Evolutionary conservation across 306 rosid genomes (phyloP), one percentile per base, ranked within the genome.

Genomic region (Cucurbita pepo): DNA sequence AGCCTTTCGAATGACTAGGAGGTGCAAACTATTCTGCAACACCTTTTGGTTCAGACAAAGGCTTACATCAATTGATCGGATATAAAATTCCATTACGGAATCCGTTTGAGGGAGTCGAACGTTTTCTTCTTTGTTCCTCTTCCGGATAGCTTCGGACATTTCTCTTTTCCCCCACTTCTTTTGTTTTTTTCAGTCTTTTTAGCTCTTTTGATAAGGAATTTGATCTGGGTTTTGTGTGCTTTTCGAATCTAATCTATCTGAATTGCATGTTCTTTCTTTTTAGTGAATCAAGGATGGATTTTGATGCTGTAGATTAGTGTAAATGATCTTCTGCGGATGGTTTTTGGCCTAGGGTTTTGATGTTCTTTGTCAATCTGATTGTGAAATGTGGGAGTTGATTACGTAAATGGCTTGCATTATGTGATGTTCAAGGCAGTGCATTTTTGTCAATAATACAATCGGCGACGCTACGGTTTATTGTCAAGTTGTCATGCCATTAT

Each of bases 11-110:
- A 79, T 82, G 79, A 73, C 77, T 67, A 61, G 70, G 7, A 51
- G 82, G 75, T 44, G 61, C 40, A 4, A 18, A 58, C 22, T 55
- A 22, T 19, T 11, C 21, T 56, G 25, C 63, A 0, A 69, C 70
- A 19, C 76, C 82, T 61, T 76, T 37, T 82, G 85, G 85, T 82
- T 82, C 82, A 82, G 85, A 79, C 82, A 61, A 80, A 59, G 82
- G 82, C 85, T 22, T 9, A 82, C 21, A 82, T 37, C 44, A 25
- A 41, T 59, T 12, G 21, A 67, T 47, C 22, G 73, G 56, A 47
- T 45, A 44, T 58, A 0, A 1, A 2, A 22, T 67, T 67, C 73
- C 56, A 3, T 47, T 13, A 13, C 43, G 18, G 81, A 80, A 72
- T 75, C 58, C 5, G 54, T 67, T 65, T 51, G 75, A 75, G 66